Conservation (phyloP, 2,329 filamentous ascomycete genomes). For the Exophiala mesophila region DNA sequence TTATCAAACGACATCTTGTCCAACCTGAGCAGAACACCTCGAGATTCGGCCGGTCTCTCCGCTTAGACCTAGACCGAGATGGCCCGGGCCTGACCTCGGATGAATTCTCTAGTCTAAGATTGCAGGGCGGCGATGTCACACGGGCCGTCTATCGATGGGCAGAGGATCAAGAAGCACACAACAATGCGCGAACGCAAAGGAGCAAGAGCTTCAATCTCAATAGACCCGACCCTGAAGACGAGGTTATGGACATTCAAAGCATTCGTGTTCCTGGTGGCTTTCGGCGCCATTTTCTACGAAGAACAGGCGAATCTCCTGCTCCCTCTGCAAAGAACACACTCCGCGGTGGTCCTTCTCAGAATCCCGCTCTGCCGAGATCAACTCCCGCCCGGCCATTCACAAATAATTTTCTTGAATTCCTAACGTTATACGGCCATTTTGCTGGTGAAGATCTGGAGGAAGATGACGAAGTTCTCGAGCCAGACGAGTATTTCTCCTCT, state of each 20-base stretch:
- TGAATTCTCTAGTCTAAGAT: conserved; percentile 85
- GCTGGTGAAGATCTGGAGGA: conserved; percentile 95
- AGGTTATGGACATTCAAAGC: conserved; percentile 76
- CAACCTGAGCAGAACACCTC: conserved; percentile 51
- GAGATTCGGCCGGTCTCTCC: conserved; percentile 34
- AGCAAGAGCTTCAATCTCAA: conserved; percentile 84
- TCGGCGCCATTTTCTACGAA: conserved; percentile 78
- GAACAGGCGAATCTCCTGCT: conserved; percentile 64
- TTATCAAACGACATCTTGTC: conserved; percentile 83
- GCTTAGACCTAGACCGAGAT: conserved; percentile 28
- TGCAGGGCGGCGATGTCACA: conserved; percentile 93
- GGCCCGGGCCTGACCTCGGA: conserved; percentile 54
- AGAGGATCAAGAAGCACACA: conserved; percentile 72
- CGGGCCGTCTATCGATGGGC: conserved; percentile 95
- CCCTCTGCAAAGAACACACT: conserved; percentile 36
- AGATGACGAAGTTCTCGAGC: conserved; percentile 81
- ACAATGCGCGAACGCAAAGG: conserved; percentile 55
- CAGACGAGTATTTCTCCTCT: conserved; percentile 87
- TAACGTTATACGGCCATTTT: conserved; percentile 94
- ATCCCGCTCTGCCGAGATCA: conserved; percentile 34
- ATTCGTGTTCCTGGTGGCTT: conserved; percentile 95
- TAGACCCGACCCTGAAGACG: conserved; percentile 71
- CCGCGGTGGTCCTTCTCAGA: conserved; percentile 33
- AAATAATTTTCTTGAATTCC: conserved; percentile 89
- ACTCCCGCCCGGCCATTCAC: conserved; percentile 66